Base-by-base conservation (phyloP, 257 asterid genomes). In the Lithospermum erythrorhizon region DNA sequence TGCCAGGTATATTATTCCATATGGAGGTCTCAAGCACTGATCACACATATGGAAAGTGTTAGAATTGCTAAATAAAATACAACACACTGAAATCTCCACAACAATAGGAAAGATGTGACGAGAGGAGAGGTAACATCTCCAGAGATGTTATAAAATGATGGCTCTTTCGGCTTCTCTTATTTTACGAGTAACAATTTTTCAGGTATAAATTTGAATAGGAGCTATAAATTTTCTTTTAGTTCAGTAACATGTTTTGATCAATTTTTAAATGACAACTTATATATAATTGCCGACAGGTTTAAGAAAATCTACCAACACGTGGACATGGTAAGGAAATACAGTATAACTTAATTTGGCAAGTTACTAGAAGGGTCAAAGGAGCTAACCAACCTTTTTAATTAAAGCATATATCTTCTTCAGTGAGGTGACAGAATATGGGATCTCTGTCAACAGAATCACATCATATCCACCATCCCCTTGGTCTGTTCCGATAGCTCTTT, bases 1-100 rank as follows among this genome's bases (percentile, higher is more conserved):
- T 18, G 78, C 78, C 64, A 74, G 57, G 63, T 74, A 74, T 61
- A 65, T 61, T 3, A 74, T 71, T 74, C 78, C 78, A 65, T 74
- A 74, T 2, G 78, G 75, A 65, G 78, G 78, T 68, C 63, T 65
- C 71, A 74, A 61, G 62, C 78, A 74, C 78, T 74, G 57, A 49
- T 32, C 6, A 59, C 23, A 19, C 19, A 6, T 16, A 35, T 1
- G 52, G 19, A n/a, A 20, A 30, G 41, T 27, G 20, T 22, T n/a
- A 18, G 24, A 2, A 21, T 9, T 17, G 18, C 25, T 53, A 10
- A 32, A 9, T 14, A 3, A 14, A n/a, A 20, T 15, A n/a, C 2
- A 20, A 53, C 6, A n/a, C 2, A 53, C 24, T 11, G 15, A 53
- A 53, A 53, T 52, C 5, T 9, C 57, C 23, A 0, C 4, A 2